phyloP scores from a whole-genome alignment of 306 rosid genomes.

The Trifolium repens region DNA sequence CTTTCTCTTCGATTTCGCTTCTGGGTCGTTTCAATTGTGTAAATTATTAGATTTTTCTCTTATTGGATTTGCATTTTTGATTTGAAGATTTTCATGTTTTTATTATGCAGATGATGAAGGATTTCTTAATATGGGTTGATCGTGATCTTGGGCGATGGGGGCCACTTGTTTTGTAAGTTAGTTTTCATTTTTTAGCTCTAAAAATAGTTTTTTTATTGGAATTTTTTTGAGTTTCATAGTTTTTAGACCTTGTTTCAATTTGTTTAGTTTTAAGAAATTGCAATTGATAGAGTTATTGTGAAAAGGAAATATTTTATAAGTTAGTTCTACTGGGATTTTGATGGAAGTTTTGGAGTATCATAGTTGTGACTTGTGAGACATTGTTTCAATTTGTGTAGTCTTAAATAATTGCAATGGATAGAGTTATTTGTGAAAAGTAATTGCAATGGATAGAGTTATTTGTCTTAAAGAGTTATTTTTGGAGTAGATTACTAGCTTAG shows the following conservation, averaged over 20 bases:
- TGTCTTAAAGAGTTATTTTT: conserved; percentile 2
- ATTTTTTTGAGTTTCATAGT: not conserved
- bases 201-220: not conserved
- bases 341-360: not conserved
- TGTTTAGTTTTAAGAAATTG: conserved; percentile 21
- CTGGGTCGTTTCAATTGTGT: not conserved
- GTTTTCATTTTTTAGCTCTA: conserved; percentile 28
- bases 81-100: not conserved
- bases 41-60: not conserved
- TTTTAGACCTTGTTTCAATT: conserved; percentile 28
- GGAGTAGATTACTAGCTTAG: conserved; percentile 24
- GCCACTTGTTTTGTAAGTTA: conserved; percentile 83
- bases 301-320: not conserved
- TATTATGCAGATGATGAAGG: conserved; percentile 76
- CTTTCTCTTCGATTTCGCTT: conserved; percentile 1
- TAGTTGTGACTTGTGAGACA: conserved; percentile 15
- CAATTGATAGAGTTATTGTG: conserved; percentile 23
- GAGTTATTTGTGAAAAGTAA: not conserved
- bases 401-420: not conserved
- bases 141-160: conserved; percentile 98
- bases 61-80: conserved; percentile 22
- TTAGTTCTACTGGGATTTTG: not conserved
- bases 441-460: too few species aligned
- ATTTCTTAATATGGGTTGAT: conserved; percentile 84
- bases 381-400: conserved; percentile 28